Percentiles rank a stretch among this genome's conserved stretches.
Evolutionary conservation across 2,329 filamentous ascomycete genomes (phyloP).

Genomic region (Hymenoscyphus scutula): DNA sequence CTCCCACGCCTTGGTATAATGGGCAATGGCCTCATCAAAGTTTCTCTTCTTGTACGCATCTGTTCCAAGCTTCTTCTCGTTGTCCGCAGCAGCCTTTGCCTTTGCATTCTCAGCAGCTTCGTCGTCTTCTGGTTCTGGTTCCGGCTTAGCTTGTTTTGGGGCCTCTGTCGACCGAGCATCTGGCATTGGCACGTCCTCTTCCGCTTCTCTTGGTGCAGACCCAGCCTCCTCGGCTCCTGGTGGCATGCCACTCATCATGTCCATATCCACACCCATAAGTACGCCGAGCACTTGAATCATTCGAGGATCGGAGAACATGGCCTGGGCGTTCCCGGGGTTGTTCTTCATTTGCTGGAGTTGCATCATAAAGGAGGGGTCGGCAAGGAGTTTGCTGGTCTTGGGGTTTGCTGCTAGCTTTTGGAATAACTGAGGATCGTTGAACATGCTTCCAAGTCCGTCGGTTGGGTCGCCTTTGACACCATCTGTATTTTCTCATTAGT

Average conservation of each 20-base stretch:
- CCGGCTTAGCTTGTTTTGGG: constrained; percentile 50
- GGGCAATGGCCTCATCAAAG: constrained; percentile 89
- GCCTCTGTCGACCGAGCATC: constrained; percentile 54
- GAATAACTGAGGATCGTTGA: constrained; percentile 86
- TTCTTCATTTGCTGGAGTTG: constrained; percentile 80
- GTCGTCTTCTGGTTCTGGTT: constrained; percentile 73
- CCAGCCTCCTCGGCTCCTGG: constrained; percentile 47
- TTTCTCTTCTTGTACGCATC: constrained; percentile 98
- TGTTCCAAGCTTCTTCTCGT: constrained; percentile 91
- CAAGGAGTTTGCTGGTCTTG: constrained; percentile 80
- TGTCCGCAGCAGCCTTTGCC: constrained; percentile 88
- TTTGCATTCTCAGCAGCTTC: constrained; percentile 81
- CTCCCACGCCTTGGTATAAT: constrained; percentile 96
- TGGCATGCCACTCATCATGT: constrained; percentile 46
- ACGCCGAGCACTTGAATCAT: constrained; percentile 95
- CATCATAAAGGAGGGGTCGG: constrained; percentile 82
- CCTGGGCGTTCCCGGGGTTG: constrained; percentile 76
- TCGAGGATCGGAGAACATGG: constrained; percentile 82
- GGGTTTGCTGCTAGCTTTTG: constrained; percentile 92
- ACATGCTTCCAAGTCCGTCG: constrained; percentile 84
- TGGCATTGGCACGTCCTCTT: constrained; percentile 76
- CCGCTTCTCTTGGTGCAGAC: constrained; percentile 44
- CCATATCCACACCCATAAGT: constrained; percentile 90
- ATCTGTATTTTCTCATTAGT: constrained; percentile 28
- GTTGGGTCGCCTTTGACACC: constrained; percentile 59